A percentile compares a stretch with the other conserved stretches of the same genome.
Conservation (phyloP, 805 yeast species). For the Candida pseudofarinosa region DNA sequence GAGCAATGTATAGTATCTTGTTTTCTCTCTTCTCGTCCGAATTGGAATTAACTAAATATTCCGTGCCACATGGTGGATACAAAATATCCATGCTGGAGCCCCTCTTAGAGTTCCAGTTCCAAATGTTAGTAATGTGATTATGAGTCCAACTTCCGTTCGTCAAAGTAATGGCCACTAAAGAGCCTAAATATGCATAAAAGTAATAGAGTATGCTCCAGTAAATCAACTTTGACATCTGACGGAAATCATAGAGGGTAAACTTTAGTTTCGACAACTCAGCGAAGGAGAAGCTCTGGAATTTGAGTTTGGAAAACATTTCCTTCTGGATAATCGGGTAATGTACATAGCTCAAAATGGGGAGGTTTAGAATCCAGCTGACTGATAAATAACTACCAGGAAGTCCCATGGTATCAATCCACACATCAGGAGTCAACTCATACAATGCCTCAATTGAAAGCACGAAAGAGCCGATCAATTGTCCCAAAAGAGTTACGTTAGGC, state of each 20-base stretch:
- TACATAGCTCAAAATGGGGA: conserved; percentile 85
- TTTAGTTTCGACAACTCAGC: conserved; percentile 15
- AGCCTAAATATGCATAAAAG: conserved; percentile 63
- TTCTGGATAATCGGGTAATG: conserved; percentile 89
- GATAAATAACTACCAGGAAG: conserved; percentile 82
- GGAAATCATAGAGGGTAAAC: conserved; percentile 22
- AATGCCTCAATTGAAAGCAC: conserved; percentile 69
- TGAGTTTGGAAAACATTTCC: conserved; percentile 76
- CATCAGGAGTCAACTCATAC: conserved; percentile 67
- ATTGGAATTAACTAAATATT: conserved; percentile 24
- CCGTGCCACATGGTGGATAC: conserved; percentile 90
- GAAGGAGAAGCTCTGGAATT: conserved; percentile 17
- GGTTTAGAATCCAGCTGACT: conserved; percentile 48
- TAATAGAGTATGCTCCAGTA: conserved; percentile 74
- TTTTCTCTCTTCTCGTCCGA: conserved; percentile 25
- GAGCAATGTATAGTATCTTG: conserved; percentile 68
- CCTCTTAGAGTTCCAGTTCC: conserved; percentile 43
- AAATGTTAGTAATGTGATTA: conserved; percentile 63
- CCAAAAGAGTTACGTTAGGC: conserved; percentile 76
- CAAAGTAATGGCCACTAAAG: conserved; percentile 58
- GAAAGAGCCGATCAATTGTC: conserved; percentile 83
- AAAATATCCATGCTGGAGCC: conserved; percentile 42
- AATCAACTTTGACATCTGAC: conserved; percentile 34
- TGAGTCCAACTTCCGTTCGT: conserved; percentile 92
- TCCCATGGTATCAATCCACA: conserved; percentile 95